Conservation (phyloP, 1,139 yeast species). For the Yamadazyma siamensis region DNA sequence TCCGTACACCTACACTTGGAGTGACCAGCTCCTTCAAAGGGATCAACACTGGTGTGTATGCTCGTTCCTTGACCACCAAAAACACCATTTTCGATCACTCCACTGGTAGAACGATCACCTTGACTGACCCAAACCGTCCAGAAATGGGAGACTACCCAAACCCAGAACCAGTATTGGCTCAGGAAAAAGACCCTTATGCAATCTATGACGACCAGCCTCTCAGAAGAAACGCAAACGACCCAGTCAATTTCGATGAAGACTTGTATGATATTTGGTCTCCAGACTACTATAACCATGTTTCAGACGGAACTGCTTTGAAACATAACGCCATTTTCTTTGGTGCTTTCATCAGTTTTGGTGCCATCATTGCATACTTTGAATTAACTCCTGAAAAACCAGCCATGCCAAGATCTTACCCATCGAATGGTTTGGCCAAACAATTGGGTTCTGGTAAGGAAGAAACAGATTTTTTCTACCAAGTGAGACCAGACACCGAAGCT, state of each 20-base stretch:
- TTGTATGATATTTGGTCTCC: conserved; percentile 86
- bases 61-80: conserved; percentile 32
- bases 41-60: not conserved
- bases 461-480: conserved; percentile 44
- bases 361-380: conserved; percentile 50
- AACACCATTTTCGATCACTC: conserved; percentile 41
- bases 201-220: conserved; percentile 81
- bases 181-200: conserved; percentile 63
- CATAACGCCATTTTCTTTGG: conserved; percentile 54
- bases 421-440: conserved; percentile 69
- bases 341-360: conserved; percentile 52
- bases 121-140: conserved; percentile 44
- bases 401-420: conserved; percentile 72
- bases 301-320: conserved; percentile 59
- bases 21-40: too few relatives aligned
- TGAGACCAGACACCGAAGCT: conserved; percentile 40
- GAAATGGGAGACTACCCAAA: conserved; percentile 46
- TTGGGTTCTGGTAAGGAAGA: conserved; percentile 61
- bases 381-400: conserved; percentile 76
- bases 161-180: conserved; percentile 50
- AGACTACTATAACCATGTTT: conserved; percentile 61
- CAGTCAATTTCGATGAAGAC: conserved; percentile 69
- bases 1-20: too few relatives aligned
- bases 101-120: conserved; percentile 38
- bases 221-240: conserved; percentile 75